Evolutionary conservation across 2,329 filamentous ascomycete genomes (phyloP), one percentile per base, ranked within the genome.

Genomic region (Fusarium sacchari): DNA sequence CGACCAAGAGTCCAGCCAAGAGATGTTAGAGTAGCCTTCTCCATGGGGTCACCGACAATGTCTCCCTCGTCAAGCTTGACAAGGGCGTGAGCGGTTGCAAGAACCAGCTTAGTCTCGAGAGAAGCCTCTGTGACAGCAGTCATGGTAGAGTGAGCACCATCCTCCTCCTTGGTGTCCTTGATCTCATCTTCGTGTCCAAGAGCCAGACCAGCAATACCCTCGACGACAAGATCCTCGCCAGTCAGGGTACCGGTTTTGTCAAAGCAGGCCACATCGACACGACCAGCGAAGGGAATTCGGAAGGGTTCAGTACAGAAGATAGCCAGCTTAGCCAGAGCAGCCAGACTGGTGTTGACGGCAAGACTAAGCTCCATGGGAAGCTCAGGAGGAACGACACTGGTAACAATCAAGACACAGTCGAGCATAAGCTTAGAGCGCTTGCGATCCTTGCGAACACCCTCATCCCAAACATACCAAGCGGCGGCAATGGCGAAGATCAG

Each of bases 241-340:
- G 96, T 99, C 67, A 99, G 84, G 3, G 96, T 99, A 75, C 96
- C 96, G 18, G 96, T 99, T 87, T 99, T 99, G 84, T 99, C 96
- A 76, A 99, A 99, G 85, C 96, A 99, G 72, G 96, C 95, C 60
- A 99, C 89, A 81, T 99, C 97, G 67, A 99, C 93, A 73, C 96
- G 94, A 37, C 96, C 96, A 75, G 95, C 97, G 77, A 93, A 98
- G 2, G 97, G 97, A 78, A 99, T 99, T 64, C 96, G 92, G 90
- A 99, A 99, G 34, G 96, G 96, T 82, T 99, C 97, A 5, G 96
- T 99, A 81, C 96, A 99, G 87, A 97, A 99, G 78, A 99, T 99
- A 69, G 97, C 96, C 77, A 92, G 96, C 82, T 96, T 97, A 84
- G 95, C 97, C 42, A 99, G 87, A 34, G 96, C 96, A 56, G 96